A percentile compares a stretch with the other conserved stretches of the same genome.
Evolutionary conservation across 192 early-diverging fungal species (phyloP).

Genomic region (Coemansia sp.): DNA sequence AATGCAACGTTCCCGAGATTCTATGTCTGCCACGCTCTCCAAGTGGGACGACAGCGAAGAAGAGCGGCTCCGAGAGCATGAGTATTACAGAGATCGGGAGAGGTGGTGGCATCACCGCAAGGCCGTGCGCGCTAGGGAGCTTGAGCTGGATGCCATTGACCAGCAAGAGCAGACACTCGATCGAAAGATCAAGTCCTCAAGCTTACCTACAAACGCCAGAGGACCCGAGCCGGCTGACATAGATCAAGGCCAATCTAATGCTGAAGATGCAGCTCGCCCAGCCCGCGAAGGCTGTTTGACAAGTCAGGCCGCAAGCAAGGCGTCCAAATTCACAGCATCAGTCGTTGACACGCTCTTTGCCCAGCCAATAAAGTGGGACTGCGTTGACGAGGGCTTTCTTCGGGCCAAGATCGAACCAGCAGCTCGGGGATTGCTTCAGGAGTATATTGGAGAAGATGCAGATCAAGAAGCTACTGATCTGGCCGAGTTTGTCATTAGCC

Average conservation of each 20-base stretch:
- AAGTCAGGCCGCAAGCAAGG: neutral
- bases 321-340: neutral
- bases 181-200: constrained; percentile 6
- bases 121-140: constrained; percentile 61
- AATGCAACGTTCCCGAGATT: constrained; percentile 15
- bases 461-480: constrained; percentile 60
- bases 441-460: constrained; percentile 71
- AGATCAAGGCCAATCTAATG: neutral
- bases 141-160: constrained; percentile 68
- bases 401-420: constrained; percentile 70
- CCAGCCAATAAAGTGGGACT: constrained; percentile 35
- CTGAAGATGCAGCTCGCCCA: neutral
- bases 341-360: constrained; percentile 21
- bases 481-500: constrained; percentile 73
- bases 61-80: constrained; percentile 44
- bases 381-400: constrained; percentile 52
- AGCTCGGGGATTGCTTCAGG: constrained; percentile 72
- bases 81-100: constrained; percentile 74
- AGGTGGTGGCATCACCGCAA: constrained; percentile 74
- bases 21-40: constrained; percentile 15
- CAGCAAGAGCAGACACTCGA: constrained; percentile 53
- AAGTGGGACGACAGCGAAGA: constrained; percentile 45
- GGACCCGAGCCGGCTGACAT: constrained; percentile 6
- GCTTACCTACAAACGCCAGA: constrained; percentile 12
- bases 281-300: neutral